These are phyloP conservation scores for Cyclotella baltica DNA, from an alignment of 108 stramenopile species.

Conservation along the genomic window DNA sequence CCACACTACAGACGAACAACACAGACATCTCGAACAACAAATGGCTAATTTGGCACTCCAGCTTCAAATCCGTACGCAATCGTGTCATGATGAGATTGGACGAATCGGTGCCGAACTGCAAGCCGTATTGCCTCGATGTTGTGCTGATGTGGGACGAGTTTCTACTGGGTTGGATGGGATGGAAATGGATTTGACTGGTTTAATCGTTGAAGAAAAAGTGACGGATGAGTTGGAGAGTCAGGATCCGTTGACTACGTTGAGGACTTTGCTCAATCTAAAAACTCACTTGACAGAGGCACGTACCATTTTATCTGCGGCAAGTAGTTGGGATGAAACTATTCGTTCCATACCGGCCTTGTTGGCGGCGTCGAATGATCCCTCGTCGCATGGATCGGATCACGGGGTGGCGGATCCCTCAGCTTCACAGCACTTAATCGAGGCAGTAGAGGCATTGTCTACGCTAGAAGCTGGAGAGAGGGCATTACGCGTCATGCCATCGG, in stretches of 20 bases:
- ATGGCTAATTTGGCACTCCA: conserved; percentile 87
- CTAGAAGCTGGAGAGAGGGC: conserved; percentile 75
- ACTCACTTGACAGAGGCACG: conserved; percentile 68
- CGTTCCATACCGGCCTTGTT: conserved; percentile 60
- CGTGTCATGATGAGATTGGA: conserved; percentile 88
- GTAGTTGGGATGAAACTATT: conserved; percentile 82
- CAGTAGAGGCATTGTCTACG: conserved; percentile 65
- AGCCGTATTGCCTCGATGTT: conserved; percentile 85
- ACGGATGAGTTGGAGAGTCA: background rate
- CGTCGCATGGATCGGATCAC: conserved; percentile 2
- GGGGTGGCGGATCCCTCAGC: background rate
- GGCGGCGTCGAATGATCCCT: conserved; percentile 4
- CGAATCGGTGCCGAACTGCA: conserved; percentile 84
- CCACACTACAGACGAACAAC: conserved; percentile 23
- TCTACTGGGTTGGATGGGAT: conserved; percentile 71
- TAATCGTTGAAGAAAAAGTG: background rate
- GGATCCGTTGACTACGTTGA: conserved; percentile 60
- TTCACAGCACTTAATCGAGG: conserved; percentile 44
- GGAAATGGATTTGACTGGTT: conserved; percentile 56
- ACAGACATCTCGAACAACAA: conserved; percentile 55
- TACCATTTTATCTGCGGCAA: conserved; percentile 76
- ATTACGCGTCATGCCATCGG: conserved; percentile 74
- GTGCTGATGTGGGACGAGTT: conserved; percentile 80
- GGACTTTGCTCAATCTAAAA: conserved; percentile 77
- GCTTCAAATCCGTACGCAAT: conserved; percentile 81